phyloP scores from a whole-genome alignment of 2,329 filamentous ascomycete genomes.

The Torrubiella hemipterigena region DNA sequence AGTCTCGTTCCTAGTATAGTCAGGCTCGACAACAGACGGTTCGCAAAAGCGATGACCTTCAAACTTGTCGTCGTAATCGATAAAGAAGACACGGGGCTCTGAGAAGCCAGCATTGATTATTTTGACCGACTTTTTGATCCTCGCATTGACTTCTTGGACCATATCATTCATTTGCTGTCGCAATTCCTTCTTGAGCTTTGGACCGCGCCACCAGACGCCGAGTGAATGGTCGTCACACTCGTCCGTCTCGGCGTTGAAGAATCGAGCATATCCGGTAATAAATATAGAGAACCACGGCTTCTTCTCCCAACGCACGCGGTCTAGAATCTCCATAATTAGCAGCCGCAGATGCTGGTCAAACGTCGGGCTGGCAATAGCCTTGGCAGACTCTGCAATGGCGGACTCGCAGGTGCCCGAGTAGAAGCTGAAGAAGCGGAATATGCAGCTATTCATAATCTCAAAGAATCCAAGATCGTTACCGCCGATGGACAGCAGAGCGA shows the following conservation, averaged over 20 bases:
- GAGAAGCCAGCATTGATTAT: conserved; percentile 24
- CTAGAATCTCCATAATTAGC: conserved; percentile 29
- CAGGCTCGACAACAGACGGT: conserved; percentile 26
- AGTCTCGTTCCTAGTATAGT: conserved; percentile 27
- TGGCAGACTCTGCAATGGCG: conserved; percentile 22
- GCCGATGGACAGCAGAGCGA: conserved; percentile 33
- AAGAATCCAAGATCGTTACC: conserved; percentile 39
- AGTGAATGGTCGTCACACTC: conserved; percentile 31
- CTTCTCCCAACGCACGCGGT: conserved; percentile 30
- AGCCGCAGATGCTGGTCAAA: conserved; percentile 27
- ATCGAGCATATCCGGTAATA: conserved; percentile 35
- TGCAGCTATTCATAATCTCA: conserved; percentile 35
- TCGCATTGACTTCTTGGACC: conserved; percentile 27
- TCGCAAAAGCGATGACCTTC: conserved; percentile 34
- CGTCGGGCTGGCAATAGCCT: conserved; percentile 18
- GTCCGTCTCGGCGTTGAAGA: conserved; percentile 32
- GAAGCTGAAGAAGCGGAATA: conserved; percentile 36
- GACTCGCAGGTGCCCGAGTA: conserved; percentile 32
- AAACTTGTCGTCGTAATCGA: conserved; percentile 31
- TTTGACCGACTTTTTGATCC: conserved; percentile 22
- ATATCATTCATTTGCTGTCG: conserved; percentile 30
- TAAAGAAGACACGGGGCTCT: conserved; percentile 26
- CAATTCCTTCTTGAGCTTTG: conserved; percentile 25
- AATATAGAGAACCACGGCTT: conserved; percentile 27
- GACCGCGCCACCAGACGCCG: conserved; percentile 32